A percentile compares a stretch with the other conserved stretches of the same genome.
Evolutionary conservation across 2,329 filamentous ascomycete species (phyloP).

Genomic region (Lasiodiplodia sp.): DNA sequence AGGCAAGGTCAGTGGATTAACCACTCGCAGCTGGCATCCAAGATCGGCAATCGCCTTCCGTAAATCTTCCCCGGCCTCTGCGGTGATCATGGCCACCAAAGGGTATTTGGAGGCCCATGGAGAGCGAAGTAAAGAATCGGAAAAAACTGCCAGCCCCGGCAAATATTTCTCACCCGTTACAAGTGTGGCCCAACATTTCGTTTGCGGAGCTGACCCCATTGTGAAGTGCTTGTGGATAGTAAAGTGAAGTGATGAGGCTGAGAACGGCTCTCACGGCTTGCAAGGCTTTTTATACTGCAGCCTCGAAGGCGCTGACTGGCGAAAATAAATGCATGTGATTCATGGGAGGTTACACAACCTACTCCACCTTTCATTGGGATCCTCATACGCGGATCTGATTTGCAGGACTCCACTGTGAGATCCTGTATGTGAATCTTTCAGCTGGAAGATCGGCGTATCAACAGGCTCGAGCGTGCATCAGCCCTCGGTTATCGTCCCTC

Average conservation of each 20-base stretch:
- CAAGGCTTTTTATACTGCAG: too few relatives aligned
- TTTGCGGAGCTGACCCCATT: not conserved
- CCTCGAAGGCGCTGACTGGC: too few relatives aligned
- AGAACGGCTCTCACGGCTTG: too few relatives aligned
- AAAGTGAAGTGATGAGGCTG: not conserved
- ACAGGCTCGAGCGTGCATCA: not conserved
- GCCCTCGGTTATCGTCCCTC: not conserved
- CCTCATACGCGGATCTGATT: too few relatives aligned
- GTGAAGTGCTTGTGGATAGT: not conserved
- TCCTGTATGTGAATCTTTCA: not conserved
- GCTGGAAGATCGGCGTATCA: not conserved
- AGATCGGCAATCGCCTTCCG: not conserved
- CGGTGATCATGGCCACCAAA: not conserved
- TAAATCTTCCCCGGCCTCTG: not conserved
- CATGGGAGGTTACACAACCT: not conserved
- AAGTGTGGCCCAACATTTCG: not conserved
- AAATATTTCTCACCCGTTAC: not conserved
- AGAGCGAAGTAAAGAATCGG: not conserved
- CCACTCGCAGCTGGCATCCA: not conserved
- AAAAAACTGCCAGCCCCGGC: not conserved
- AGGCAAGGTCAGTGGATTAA: not conserved
- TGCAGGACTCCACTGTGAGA: not conserved
- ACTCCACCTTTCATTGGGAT: not conserved
- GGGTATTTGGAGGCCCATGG: not conserved
- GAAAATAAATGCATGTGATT: not conserved